Evolutionary conservation across 495 filamentous ascomycete species (phyloP), one percentile per base, ranked within the genome.

Genomic region (Margaritispora aquatica): DNA sequence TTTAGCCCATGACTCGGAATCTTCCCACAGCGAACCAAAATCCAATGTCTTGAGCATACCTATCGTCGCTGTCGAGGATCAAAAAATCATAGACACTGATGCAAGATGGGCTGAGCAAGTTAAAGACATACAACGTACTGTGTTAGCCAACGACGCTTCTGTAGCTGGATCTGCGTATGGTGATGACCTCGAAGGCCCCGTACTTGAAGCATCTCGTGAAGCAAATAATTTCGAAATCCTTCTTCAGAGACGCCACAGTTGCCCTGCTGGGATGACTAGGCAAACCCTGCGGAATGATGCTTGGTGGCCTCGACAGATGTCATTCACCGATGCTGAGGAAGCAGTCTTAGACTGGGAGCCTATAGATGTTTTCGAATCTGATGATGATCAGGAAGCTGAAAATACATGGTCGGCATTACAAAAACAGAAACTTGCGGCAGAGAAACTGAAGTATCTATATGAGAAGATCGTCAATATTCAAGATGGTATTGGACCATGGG

Each of bases 261-360:
- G 69, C 66, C 73, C 61, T 55, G 64, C 71, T 59, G 72, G 56
- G 54, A 57, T 65, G 55, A 20, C 59, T 34, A 65, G 66, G 1
- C 57, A 67, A 46, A 63, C 73, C 11, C 63, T 69, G 8, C 68
- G 77, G 13, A 75, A 81, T 55, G 81, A 88, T 47, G 76, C 77
- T 17, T 80, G 80, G 55, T 95, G 84, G 80, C 84, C 92, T 0
- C 83, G 91, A 4, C 88, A 91, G 53, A 75, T 97, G 58, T 96
- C 90, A 3, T 97, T 97, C 68, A 88, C 87, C 61, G 79, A 84
- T 44, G 92, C 92, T n/a, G 90, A 95, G 70, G 90, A 96, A 59
- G 91, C 87, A 27, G 71, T 96, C 2, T 77, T 96, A n/a, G 73
- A 69, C 22, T 94, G 90, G 88, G 72, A 76, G 38, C 50, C 59